Conservation (phyloP, 2,329 filamentous ascomycete genomes). For the Cryoendolithus antarcticus region DNA sequence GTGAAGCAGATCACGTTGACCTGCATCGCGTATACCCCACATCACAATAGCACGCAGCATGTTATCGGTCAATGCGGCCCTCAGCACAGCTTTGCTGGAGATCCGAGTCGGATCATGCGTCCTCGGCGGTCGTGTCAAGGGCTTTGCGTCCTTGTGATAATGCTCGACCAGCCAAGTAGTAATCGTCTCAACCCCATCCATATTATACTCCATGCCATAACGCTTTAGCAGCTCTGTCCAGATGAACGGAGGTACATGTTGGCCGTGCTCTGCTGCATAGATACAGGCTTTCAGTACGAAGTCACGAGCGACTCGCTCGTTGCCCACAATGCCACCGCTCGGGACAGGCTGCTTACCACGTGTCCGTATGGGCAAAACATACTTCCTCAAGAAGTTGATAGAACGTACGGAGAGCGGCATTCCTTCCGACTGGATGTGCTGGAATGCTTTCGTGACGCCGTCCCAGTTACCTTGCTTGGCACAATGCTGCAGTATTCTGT, state of each 20-base stretch:
- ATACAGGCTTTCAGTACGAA: conserved; percentile 37
- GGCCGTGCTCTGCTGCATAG: conserved; percentile 18
- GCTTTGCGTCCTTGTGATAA: neutral
- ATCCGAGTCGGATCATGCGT: neutral
- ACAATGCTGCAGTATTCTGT: conserved; percentile 34
- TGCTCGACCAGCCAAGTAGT: conserved; percentile 35
- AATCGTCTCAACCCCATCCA: conserved; percentile 40
- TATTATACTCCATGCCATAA: conserved; percentile 44
- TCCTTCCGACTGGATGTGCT: conserved; percentile 38
- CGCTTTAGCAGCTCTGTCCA: conserved; percentile 50
- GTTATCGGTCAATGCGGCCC: neutral
- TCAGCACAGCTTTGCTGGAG: neutral
- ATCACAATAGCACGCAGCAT: conserved; percentile 20
- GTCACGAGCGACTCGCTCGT: conserved; percentile 19
- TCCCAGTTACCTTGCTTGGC: conserved; percentile 16
- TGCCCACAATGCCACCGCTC: neutral
- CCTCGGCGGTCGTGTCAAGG: too few species aligned
- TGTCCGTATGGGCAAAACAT: conserved; percentile 28
- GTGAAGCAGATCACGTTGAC: conserved; percentile 6
- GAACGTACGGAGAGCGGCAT: conserved; percentile 33
- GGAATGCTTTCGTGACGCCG: conserved; percentile 25
- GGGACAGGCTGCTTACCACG: conserved; percentile 24
- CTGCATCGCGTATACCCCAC: conserved; percentile 21
- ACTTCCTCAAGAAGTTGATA: conserved; percentile 30
- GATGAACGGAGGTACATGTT: conserved; percentile 29